Conservation (phyloP, 1,139 yeast genomes). For the Suhomyces wounanorum region DNA sequence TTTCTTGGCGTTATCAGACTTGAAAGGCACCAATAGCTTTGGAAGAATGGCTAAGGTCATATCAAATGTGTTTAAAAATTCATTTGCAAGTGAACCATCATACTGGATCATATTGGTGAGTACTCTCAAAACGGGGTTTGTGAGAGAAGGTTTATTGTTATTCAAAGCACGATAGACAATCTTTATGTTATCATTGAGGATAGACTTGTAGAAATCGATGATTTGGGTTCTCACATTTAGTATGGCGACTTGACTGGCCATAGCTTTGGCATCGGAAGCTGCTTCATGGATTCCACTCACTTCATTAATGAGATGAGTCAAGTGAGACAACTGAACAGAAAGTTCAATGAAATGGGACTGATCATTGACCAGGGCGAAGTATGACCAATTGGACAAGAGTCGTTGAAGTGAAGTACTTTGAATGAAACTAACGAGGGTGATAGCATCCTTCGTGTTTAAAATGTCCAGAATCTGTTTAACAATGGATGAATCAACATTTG, state of each 20-base stretch:
- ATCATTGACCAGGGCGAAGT: constrained; percentile 63
- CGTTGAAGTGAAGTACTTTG: constrained; percentile 23
- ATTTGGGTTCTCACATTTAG: constrained; percentile 24
- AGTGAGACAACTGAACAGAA: constrained; percentile 35
- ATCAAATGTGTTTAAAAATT: constrained; percentile 68
- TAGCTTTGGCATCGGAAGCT: constrained; percentile 18
- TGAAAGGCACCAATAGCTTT: constrained; percentile 58
- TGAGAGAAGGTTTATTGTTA: constrained; percentile 56
- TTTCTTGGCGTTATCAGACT: constrained; percentile 43
- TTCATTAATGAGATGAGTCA: constrained; percentile 23
- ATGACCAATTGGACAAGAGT: constrained; percentile 52
- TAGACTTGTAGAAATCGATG: constrained; percentile 45
- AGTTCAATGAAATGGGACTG: constrained; percentile 50
- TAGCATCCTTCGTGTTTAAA: constrained; percentile 11
- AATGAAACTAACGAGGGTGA: constrained; percentile 19
- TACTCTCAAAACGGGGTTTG: constrained; percentile 62
- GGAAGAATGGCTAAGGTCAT: constrained; percentile 62
- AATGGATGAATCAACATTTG: constrained; percentile 23
- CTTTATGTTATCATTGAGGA: constrained; percentile 59
- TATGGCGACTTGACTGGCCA: constrained; percentile 12
- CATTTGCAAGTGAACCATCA: constrained; percentile 52
- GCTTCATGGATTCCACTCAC: constrained; percentile 8
- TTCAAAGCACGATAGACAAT: constrained; percentile 69
- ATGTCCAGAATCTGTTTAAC: constrained; percentile 20
- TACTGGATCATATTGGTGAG: constrained; percentile 54